Evolutionary conservation across 306 rosid genomes (phyloP).

Genomic region (Prunus persica): DNA sequence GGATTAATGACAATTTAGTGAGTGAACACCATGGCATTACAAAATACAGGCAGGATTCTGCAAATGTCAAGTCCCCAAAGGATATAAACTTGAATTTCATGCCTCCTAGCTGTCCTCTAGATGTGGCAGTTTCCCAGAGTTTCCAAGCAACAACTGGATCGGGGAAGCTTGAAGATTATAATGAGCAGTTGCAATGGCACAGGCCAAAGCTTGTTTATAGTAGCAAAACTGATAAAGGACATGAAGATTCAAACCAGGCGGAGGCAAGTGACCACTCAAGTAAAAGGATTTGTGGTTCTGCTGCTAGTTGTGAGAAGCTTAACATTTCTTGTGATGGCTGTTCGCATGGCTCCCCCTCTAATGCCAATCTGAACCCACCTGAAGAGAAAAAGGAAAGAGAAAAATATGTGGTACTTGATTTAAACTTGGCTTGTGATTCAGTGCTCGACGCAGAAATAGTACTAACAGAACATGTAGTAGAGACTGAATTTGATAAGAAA

Average conservation of each 20-base stretch:
- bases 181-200: slow-evolving; percentile 23
- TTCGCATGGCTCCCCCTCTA: slow-evolving; percentile 17
- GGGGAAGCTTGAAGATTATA: slow-evolving; percentile 23
- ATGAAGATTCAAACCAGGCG: slow-evolving; percentile 14
- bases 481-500: slow-evolving; percentile 27
- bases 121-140: slow-evolving; percentile 21
- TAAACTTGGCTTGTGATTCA: slow-evolving; percentile 23
- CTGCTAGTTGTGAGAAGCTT: slow-evolving; percentile 15
- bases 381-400: slow-evolving; percentile 26
- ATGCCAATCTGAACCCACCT: slow-evolving; percentile 23
- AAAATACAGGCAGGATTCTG: slow-evolving; percentile 23
- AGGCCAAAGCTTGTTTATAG: slow-evolving; percentile 18
- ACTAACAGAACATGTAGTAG: slow-evolving; percentile 26
- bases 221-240: slow-evolving; percentile 25
- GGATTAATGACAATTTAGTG: slow-evolving; percentile 13
- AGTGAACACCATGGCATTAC: slow-evolving; percentile 22
- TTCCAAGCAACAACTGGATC: slow-evolving; percentile 21
- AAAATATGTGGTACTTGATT: slow-evolving; percentile 23
- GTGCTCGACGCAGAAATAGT: slow-evolving; percentile 21
- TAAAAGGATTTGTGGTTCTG: slow-evolving; percentile 16
- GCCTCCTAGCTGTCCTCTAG: slow-evolving; percentile 32
- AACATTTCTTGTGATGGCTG: slow-evolving; percentile 16
- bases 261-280: slow-evolving; percentile 24
- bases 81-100: slow-evolving; percentile 49
- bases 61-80: slow-evolving; percentile 18